Conservation (phyloP, 2,329 filamentous ascomycete genomes). For the Colletotrichum destructivum region DNA sequence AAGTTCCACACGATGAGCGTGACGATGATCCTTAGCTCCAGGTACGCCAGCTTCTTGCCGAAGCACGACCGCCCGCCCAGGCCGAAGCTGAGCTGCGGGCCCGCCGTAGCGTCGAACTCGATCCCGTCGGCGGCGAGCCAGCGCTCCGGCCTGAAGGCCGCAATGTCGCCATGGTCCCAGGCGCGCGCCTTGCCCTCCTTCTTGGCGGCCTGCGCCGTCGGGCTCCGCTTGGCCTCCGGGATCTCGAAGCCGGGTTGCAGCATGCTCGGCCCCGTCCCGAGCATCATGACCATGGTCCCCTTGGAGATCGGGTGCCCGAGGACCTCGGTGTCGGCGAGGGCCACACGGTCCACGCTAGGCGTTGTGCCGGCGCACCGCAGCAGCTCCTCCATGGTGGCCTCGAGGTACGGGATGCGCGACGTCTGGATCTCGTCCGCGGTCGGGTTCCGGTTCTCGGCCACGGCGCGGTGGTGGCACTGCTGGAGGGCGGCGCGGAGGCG, state of each 20-base stretch:
- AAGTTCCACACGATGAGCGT: slow-evolving; percentile 50
- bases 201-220: no score
- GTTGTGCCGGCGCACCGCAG: slow-evolving; percentile 46
- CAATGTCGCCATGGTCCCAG: slow-evolving; percentile 31
- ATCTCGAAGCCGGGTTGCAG: no score
- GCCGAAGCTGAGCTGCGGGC: slow-evolving; percentile 47
- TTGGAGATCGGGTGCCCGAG: no score
- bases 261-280: no score
- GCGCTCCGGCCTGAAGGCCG: slow-evolving; percentile 42
- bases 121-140: slow-evolving; percentile 37
- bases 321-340: no score
- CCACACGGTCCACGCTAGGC: slow-evolving; percentile 32
- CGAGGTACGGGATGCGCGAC: slow-evolving; percentile 46
- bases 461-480: slow-evolving; percentile 33
- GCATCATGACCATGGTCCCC: no score
- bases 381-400: slow-evolving; percentile 49
- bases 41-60: slow-evolving; percentile 48
- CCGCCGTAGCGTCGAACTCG: slow-evolving; percentile 46
- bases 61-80: slow-evolving; percentile 47
- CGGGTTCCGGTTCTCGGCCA: slow-evolving; percentile 41
- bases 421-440: slow-evolving; percentile 43
- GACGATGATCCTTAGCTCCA: slow-evolving; percentile 48
- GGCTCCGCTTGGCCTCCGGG: no score
- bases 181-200: neutral
- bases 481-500: slow-evolving; percentile 46